Percentiles rank a stretch among this genome's conserved stretches.
These are phyloP conservation scores for Nepenthes alata DNA, from an alignment of 179 eudicot species.

Conservation along the genomic window DNA sequence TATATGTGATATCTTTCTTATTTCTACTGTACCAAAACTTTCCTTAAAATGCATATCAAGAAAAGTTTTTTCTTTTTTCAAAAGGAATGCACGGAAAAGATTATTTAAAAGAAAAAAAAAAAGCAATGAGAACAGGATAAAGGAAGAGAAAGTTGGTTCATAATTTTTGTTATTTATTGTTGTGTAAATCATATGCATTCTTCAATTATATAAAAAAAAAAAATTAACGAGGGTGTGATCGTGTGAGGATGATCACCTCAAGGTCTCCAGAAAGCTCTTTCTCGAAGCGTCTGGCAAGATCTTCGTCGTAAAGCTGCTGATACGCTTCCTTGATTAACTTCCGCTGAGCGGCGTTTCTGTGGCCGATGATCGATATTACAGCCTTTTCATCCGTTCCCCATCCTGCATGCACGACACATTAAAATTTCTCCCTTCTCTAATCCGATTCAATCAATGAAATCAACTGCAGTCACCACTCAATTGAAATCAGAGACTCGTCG, in stretches of 20 bases:
- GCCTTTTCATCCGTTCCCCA: slow-evolving; percentile 42
- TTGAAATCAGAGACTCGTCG: background rate
- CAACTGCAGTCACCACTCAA: background rate
- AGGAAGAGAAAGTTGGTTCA: no score
- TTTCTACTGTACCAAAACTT: no score
- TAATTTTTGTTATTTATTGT: no score
- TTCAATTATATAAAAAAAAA: no score
- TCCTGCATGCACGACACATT: slow-evolving; percentile 13
- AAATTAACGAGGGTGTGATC: no score
- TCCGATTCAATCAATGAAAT: background rate
- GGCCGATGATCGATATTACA: slow-evolving; percentile 27
- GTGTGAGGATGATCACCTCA: slow-evolving; percentile 13
- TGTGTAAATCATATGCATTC: no score
- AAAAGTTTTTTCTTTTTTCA: no score
- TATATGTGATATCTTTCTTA: no score
- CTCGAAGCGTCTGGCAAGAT: slow-evolving; percentile 23
- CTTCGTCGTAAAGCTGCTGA: slow-evolving; percentile 18
- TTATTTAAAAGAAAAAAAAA: no score
- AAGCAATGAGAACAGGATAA: no score
- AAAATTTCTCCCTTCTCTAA: background rate
- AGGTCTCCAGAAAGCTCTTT: slow-evolving; percentile 33
- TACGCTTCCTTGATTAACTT: slow-evolving; percentile 27
- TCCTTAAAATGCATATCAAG: no score
- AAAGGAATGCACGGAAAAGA: no score
- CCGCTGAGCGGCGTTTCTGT: slow-evolving; percentile 27